A percentile compares a stretch with the other conserved stretches of the same genome.
These are phyloP conservation scores for Candida nanaspora DNA, from an alignment of 805 yeast genomes.

Conservation along the genomic window DNA sequence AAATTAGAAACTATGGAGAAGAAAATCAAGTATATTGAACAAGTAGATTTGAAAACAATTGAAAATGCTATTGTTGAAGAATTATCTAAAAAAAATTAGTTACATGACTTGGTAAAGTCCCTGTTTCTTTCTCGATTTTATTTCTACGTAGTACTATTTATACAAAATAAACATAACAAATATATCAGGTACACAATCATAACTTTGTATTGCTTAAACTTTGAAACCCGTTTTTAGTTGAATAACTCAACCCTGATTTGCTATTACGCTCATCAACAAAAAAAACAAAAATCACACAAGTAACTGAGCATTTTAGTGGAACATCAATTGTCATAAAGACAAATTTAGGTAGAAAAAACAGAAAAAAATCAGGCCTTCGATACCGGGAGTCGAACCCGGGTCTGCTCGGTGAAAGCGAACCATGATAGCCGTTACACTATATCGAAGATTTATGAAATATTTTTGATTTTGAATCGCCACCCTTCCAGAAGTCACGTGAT, in stretches of 20 bases:
- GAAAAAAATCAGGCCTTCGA: slow-evolving; percentile 37
- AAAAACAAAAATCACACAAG: neutral
- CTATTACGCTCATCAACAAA: too few species aligned
- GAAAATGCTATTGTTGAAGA: slow-evolving; percentile 72
- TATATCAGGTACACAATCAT: too few species aligned
- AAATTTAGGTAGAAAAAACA: neutral
- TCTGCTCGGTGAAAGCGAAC: slow-evolving; percentile 83
- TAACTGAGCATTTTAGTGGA: too few species aligned
- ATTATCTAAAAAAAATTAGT: slow-evolving; percentile 37
- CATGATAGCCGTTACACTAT: slow-evolving; percentile 83
- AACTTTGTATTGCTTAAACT: too few species aligned
- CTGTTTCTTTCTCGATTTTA: too few species aligned
- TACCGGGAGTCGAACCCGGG: slow-evolving; percentile 87
- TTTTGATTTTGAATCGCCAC: too few species aligned
- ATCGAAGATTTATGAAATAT: slow-evolving; percentile 41
- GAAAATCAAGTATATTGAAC: slow-evolving; percentile 64
- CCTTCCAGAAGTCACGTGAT: too few species aligned
- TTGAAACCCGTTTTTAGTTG: too few species aligned
- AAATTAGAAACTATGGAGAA: slow-evolving; percentile 63
- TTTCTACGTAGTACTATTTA: too few species aligned
- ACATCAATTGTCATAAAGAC: too few species aligned
- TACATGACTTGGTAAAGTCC: slow-evolving; percentile 1
- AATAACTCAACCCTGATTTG: too few species aligned
- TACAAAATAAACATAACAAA: too few species aligned
- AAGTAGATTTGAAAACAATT: slow-evolving; percentile 65